A percentile compares a stretch with the other conserved stretches of the same genome.
Conservation (phyloP, 345 rosid genomes). For the Aquilaria malaccensis region DNA sequence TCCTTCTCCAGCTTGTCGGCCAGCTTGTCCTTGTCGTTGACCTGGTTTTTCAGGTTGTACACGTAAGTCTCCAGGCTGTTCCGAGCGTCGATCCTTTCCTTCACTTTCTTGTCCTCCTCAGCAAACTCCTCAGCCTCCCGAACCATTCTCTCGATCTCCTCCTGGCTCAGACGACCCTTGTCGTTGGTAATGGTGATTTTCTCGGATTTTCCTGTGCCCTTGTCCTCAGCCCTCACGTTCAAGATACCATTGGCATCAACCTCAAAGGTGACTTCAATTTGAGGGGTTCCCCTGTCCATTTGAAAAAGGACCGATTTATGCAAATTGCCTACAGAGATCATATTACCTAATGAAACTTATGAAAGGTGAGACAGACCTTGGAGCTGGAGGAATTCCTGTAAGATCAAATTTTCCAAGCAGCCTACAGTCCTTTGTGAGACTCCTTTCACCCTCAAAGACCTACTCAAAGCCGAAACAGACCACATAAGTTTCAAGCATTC, state of each 20-base stretch:
- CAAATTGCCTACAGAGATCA: background rate
- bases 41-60: conserved; percentile 97
- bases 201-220: conserved; percentile 80
- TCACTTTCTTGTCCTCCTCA: conserved; percentile 92
- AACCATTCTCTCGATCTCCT: conserved; percentile 93
- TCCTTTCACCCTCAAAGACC: conserved; percentile 98
- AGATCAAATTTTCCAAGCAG: conserved; percentile 86
- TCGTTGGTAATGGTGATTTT: conserved; percentile 96
- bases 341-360: background rate
- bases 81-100: conserved; percentile 89
- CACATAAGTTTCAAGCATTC: conserved; percentile 3
- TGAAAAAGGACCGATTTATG: conserved; percentile 4
- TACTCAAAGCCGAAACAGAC: conserved; percentile 15
- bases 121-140: conserved; percentile 93
- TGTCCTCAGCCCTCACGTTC: conserved; percentile 90
- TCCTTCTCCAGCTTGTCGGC: conserved; percentile 89
- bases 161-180: conserved; percentile 93
- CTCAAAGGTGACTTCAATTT: conserved; percentile 94
- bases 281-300: conserved; percentile 84
- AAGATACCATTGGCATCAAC: conserved; percentile 94
- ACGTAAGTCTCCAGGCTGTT: conserved; percentile 82
- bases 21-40: conserved; percentile 84
- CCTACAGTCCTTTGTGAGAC: conserved; percentile 92
- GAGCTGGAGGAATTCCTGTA: conserved; percentile 79
- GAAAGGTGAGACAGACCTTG: conserved; percentile 39